Evolutionary conservation across 2,329 filamentous ascomycete genomes (phyloP), one percentile per base, ranked within the genome.

Genomic region (Ophiostoma australiae): DNA sequence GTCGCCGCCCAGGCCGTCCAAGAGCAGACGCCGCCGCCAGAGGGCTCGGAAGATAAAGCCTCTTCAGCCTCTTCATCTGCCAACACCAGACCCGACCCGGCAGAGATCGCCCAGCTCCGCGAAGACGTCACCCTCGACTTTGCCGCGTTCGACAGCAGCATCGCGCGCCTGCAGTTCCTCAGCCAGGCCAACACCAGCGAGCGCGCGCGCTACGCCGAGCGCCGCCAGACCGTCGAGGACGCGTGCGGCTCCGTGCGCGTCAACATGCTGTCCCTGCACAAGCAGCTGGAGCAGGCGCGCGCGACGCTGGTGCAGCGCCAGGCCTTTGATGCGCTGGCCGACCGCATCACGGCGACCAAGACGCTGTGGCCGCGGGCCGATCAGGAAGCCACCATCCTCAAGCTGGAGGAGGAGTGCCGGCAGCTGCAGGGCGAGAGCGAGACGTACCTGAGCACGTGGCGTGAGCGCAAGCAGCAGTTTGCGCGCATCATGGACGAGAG

Each of bases 51-150:
- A 44, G 72, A 70, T 27, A 41, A 11, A 41, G 4, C 39, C 39
- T 41, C 39, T 13, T 41, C 39, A 41, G n/a, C n/a, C n/a, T n/a
- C 27, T 31, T 31, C 27, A 31, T 31, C 27, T 31, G 27, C 27
- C 27, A 31, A 31, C 27, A 31, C 27, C 27, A 72, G 74, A 72
- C 72, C 35, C 69, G 74, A n/a, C 74, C 37, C 27, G 3, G 77
- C 58, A 52, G 84, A 87, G 75, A 85, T 90, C 73, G 82, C 85
- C n/a, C 85, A 89, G 77, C 91, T 96, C 76, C 90, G 89, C 72
- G 91, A 96, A 78, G 93, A 97, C 78, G 85, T 96, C 61, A 88
- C 91, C 7, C 87, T 97, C 74, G 94, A 98, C 80, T 95, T 97
- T 76, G 91, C 91, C 17, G 89, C 92, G 23, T 93, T 97, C 75